Evolutionary conservation across 2,329 filamentous ascomycete genomes (phyloP).

Genomic region (Phyllosticta citriasiana): DNA sequence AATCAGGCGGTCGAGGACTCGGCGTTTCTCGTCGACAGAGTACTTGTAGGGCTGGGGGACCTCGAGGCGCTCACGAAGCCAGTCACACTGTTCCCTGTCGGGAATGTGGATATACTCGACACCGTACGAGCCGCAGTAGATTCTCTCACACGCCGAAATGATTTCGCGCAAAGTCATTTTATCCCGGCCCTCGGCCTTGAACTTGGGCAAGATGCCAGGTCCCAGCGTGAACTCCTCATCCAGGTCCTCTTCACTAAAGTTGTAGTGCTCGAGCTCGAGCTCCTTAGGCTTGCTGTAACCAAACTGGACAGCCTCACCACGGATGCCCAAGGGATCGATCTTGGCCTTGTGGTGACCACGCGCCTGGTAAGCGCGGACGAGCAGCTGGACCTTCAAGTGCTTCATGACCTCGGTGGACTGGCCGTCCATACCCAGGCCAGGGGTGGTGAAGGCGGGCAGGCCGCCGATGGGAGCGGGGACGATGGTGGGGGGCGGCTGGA

Average conservation of each 20-base stretch:
- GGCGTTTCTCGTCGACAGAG: slow-evolving; percentile 94
- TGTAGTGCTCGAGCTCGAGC: slow-evolving; percentile 84
- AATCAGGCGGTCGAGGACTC: slow-evolving; percentile 93
- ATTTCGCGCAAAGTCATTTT: slow-evolving; percentile 98
- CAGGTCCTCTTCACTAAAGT: slow-evolving; percentile 88
- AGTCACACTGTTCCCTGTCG: slow-evolving; percentile 94
- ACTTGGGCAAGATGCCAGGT: slow-evolving; percentile 88
- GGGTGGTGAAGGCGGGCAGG: slow-evolving; percentile 59
- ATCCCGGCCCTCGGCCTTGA: slow-evolving; percentile 76
- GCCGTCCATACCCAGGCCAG: slow-evolving; percentile 55
- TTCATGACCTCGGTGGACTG: slow-evolving; percentile 79
- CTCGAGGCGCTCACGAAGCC: slow-evolving; percentile 91
- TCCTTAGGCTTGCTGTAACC: slow-evolving; percentile 85
- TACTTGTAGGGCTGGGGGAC: slow-evolving; percentile 94
- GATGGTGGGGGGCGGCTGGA: slow-evolving; percentile 88
- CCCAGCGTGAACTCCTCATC: slow-evolving; percentile 86
- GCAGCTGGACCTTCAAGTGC: slow-evolving; percentile 94
- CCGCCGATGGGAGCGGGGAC: slow-evolving; percentile 73
- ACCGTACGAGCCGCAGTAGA: slow-evolving; percentile 96
- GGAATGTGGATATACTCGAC: slow-evolving; percentile 99
- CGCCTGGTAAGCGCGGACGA: slow-evolving; percentile 95
- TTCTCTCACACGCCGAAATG: slow-evolving; percentile 80
- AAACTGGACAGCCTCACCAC: slow-evolving; percentile 73
- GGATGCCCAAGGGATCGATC: slow-evolving; percentile 91
- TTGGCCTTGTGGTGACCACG: slow-evolving; percentile 97